Base-by-base conservation (phyloP, 139 green algal genomes). In the Penium margaritaceum region DNA sequence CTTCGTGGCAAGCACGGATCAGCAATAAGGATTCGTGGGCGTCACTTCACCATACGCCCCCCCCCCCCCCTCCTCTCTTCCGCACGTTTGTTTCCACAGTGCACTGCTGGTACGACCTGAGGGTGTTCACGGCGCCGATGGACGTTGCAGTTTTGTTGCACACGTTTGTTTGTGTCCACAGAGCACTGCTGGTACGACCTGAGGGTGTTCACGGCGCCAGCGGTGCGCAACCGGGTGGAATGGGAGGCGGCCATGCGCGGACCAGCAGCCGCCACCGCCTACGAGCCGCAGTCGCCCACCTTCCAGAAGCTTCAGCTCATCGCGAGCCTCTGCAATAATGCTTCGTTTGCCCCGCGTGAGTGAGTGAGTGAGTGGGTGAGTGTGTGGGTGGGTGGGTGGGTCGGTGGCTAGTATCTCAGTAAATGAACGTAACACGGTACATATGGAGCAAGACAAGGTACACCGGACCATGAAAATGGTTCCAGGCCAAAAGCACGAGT, bases 241-340 rank as follows among this genome's bases (percentile, higher is more conserved):
- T 72, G 84, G 47, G 62, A 72, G 47, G 71, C 79, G 12, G 67
- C 68, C 29, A 73, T 89, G 63, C 3, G 1, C 2, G 43, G 36
- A 2, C 27, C 64, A 7, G 77, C 63, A 44, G 67, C 58, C 12
- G 53, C 67, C 1, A 44, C 69, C 30, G 33, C 81, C 44, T 86
- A 78, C 65, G 64, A 88, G 46, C 44, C 64, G 12, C 29, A 83
- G 17, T 73, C 80, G 32, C 47, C 67, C 21, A 85, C 79, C n/a
- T 91, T 86, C 78, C 54, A 82, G 44, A 83, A 84, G 60, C 74
- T 91, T 24, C 81, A 86, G 53, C 81, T 75, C 51, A 79, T 91
- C 35, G 82, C 79, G 54, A 82, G 79, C 17, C 75, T 91, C 47
- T 91, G 87, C 84, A 91, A 91, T 83, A 91, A 91, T 81, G 85